A percentile compares a stretch with the other conserved stretches of the same genome.
phyloP scores from a whole-genome alignment of 495 filamentous ascomycete species.

The Penicillium verhagenii region DNA sequence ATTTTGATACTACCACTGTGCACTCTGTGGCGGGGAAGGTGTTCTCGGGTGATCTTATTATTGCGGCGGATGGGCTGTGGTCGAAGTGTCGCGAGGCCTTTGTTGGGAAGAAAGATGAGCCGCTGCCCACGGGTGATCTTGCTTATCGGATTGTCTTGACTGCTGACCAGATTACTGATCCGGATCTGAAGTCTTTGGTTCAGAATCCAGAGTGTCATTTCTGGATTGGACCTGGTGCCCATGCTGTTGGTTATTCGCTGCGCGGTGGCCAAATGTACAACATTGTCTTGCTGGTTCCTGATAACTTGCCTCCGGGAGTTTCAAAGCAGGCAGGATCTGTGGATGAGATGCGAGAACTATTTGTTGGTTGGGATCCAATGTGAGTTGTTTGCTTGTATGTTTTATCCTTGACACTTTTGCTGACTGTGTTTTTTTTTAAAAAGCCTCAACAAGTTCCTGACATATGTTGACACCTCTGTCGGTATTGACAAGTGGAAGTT shows the following conservation, averaged over 20 bases:
- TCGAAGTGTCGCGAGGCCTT: constrained; percentile 50
- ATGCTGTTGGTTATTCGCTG: constrained; percentile 66
- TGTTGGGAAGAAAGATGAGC: constrained; percentile 41
- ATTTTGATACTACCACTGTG: constrained; percentile 30
- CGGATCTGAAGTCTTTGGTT: constrained; percentile 47
- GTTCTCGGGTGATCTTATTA: constrained; percentile 43
- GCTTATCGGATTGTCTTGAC: constrained; percentile 67
- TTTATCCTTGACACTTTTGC: background rate
- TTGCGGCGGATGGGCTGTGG: constrained; percentile 60
- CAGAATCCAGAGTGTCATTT: constrained; percentile 62
- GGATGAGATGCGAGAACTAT: constrained; percentile 64
- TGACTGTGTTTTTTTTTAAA: background rate
- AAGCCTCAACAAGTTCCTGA: constrained; percentile 35
- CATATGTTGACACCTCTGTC: constrained; percentile 27
- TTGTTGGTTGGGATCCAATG: constrained; percentile 58
- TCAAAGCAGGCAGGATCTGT: constrained; percentile 54
- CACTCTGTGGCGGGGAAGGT: background rate
- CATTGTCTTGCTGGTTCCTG: constrained; percentile 67
- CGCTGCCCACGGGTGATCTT: constrained; percentile 63
- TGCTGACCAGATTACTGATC: constrained; percentile 41
- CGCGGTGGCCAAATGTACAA: constrained; percentile 63
- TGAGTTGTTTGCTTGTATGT: constrained; percentile 19
- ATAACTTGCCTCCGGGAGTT: constrained; percentile 60
- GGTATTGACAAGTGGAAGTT: constrained; percentile 65
- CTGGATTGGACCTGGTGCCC: constrained; percentile 66